Evolutionary conservation across 257 asterid species (phyloP).

Genomic region (Haberlea rhodopensis): DNA sequence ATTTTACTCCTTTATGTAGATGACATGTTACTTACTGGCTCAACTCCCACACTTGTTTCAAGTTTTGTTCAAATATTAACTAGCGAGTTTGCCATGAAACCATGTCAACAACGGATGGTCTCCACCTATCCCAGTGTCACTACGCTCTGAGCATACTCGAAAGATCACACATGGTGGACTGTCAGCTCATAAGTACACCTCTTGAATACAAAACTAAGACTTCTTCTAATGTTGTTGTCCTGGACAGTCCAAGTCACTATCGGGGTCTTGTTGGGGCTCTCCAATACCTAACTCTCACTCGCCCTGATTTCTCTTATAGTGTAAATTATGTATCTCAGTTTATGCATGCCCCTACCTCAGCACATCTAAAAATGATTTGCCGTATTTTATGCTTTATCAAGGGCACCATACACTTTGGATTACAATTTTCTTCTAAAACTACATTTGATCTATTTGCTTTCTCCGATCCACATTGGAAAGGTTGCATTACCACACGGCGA

Average conservation of each 20-base stretch:
- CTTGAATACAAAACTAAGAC: not conserved
- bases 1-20: too few species aligned
- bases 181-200: not conserved
- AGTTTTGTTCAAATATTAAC: not conserved
- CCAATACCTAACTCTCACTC: not conserved
- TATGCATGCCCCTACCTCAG: not conserved
- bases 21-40: not conserved
- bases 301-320: not conserved
- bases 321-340: not conserved
- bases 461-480: constrained; percentile 16
- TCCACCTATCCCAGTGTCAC: not conserved
- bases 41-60: not conserved
- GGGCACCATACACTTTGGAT: not conserved
- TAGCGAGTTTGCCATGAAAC: not conserved
- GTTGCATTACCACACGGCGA: not conserved
- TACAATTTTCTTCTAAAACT: not conserved
- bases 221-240: not conserved
- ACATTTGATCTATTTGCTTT: not conserved
- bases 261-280: not conserved
- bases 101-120: not conserved
- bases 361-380: not conserved
- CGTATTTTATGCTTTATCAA: not conserved
- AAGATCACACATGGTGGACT: not conserved
- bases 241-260: not conserved
- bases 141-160: too few species aligned